These are phyloP conservation scores for Corchorus capsularis DNA, from an alignment of 345 rosid species.

Conservation along the genomic window DNA sequence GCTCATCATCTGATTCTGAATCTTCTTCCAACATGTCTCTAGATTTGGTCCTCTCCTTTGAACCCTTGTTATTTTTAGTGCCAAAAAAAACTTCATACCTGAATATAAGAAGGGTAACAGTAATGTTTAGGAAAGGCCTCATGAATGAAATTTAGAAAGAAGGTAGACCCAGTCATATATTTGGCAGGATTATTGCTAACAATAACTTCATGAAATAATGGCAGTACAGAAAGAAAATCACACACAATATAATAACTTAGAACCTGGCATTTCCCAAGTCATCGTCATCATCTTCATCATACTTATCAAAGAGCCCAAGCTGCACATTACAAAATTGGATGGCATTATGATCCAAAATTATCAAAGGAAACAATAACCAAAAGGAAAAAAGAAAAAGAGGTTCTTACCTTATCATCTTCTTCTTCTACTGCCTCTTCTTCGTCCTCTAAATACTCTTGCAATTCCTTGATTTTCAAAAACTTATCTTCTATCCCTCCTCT, in stretches of 20 bases:
- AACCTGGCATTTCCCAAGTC: constrained; percentile 22
- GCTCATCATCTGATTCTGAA: constrained; percentile 40
- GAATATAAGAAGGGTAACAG: constrained; percentile 15
- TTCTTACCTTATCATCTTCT: neutral
- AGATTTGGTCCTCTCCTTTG: constrained; percentile 36
- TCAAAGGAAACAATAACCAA: neutral
- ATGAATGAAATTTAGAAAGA: neutral
- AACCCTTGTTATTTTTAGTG: constrained; percentile 41
- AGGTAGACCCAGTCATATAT: neutral
- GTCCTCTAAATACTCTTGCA: constrained; percentile 70
- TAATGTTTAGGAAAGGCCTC: neutral
- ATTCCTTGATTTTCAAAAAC: constrained; percentile 75
- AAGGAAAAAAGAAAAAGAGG: neutral
- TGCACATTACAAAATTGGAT: constrained; percentile 11
- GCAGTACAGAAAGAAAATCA: too few species aligned
- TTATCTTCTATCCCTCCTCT: constrained; percentile 69
- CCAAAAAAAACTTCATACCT: constrained; percentile 91
- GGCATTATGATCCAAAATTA: neutral
- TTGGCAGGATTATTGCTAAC: neutral
- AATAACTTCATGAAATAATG: neutral
- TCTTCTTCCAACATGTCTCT: constrained; percentile 42
- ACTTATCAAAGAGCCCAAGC: constrained; percentile 18
- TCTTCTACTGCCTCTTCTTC: constrained; percentile 46
- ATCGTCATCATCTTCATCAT: constrained; percentile 18
- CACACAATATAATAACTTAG: too few species aligned